Base-by-base conservation (phyloP, 129 eudicot genomes). In the Apium graveolens region DNA sequence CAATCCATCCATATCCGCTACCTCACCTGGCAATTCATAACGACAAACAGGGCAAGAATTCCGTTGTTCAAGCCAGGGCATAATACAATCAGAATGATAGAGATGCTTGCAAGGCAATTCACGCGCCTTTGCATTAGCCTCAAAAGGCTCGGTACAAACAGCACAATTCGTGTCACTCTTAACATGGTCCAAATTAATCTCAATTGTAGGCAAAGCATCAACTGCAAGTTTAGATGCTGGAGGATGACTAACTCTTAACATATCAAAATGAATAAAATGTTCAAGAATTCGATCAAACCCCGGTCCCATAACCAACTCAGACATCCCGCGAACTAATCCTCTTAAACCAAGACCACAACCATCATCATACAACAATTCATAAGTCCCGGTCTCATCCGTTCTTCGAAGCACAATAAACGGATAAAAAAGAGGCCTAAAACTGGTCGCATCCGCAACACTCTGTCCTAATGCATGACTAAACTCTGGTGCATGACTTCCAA, bases 31-130 rank as follows among this genome's bases (percentile, higher is more conserved):
- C 79, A 87, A 78, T 62, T 89, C 85, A 41, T 78, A 73, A 9
- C 91, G 87, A 41, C 93, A 89, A 34, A 89, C 91, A 0, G 93
- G 93, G 75, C 93, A 89, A 6, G 91, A 86, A 82, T 87, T 89
- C 12, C 84, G 77, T 49, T 85, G 31, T 1, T 75, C 66, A 32
- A 89, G 87, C 93, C 90, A 89, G 3, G 87, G 89, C 12, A 87
- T 62, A 26, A 89, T 87, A 72, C 93, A 89, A 51, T 87, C 89
- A 17, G 86, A 48, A 79, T 89, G 93, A 32, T 86, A 89, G 20
- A 89, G 74, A 45, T 89, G 93, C 53, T 87, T 87, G 69, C 93
- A 89, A 7, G 93, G 91, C 89, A 89, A 78, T 78, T 87, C 89
- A n/a, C 85, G 82, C 32, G 87, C 93, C 27, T 45, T 75, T 0